These are phyloP conservation scores for Solanum chacoense DNA, from an alignment of 305 asterid species.

Conservation along the genomic window DNA sequence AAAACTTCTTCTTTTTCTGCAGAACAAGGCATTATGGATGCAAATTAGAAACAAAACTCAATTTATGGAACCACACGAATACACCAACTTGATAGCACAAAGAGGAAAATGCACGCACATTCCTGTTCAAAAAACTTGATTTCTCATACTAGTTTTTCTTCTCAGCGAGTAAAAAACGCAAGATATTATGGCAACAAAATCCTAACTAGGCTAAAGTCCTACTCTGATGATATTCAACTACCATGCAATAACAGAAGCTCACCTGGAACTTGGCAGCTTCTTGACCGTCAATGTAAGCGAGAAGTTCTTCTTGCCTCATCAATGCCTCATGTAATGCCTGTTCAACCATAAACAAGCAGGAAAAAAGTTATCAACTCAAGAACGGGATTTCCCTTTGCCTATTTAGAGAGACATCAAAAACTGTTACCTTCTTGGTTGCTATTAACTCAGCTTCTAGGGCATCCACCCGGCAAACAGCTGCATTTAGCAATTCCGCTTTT, in stretches of 20 bases:
- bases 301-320: slow-evolving; percentile 80
- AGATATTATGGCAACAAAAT: background rate
- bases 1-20: slow-evolving; percentile 59
- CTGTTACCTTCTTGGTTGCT: slow-evolving; percentile 90
- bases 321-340: slow-evolving; percentile 74
- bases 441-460: slow-evolving; percentile 96
- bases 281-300: slow-evolving; percentile 67
- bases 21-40: slow-evolving; percentile 3
- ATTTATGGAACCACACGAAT: background rate
- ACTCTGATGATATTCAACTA: background rate
- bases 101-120: background rate
- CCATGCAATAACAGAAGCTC: slow-evolving; percentile 10
- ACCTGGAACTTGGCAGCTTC: slow-evolving; percentile 55
- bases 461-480: slow-evolving; percentile 98
- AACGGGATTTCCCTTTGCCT: background rate
- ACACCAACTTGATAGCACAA: background rate
- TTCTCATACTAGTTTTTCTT: background rate
- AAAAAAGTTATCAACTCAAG: background rate
- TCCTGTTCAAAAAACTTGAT: background rate
- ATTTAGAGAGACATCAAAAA: background rate
- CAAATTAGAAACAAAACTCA: slow-evolving; percentile 1
- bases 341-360: slow-evolving; percentile 9
- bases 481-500: slow-evolving; percentile 89
- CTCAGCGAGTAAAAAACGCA: background rate
- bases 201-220: background rate